Conservation (phyloP, 768 basidiomycete genomes). For the Psilocybe sp. region DNA sequence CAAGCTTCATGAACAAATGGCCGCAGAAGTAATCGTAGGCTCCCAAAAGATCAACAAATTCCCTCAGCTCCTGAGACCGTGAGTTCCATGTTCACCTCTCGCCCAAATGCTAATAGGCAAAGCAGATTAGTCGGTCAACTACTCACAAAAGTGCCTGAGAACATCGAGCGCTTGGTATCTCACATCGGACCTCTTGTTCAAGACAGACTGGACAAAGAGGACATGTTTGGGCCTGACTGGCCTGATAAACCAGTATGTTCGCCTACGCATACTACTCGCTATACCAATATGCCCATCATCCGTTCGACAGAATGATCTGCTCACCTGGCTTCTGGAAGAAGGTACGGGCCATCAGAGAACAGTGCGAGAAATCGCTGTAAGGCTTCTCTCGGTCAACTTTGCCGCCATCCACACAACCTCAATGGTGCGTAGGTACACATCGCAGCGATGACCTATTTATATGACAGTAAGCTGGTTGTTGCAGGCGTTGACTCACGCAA, state of each 20-base stretch:
- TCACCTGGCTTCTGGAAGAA: slow-evolving; percentile 27
- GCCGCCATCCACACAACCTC: slow-evolving; percentile 28
- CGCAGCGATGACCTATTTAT: too few species aligned
- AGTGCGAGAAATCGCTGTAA: slow-evolving; percentile 16
- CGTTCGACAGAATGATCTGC: slow-evolving; percentile 23
- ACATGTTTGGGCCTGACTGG: slow-evolving; percentile 18
- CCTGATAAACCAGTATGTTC: slow-evolving; percentile 28
- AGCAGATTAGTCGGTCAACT: slow-evolving; percentile 20
- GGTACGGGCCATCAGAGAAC: slow-evolving; percentile 18
- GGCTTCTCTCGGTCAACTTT: slow-evolving; percentile 25
- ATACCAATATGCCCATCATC: too few species aligned
- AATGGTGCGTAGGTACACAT: slow-evolving; percentile 22
- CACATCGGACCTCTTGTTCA: slow-evolving; percentile 29
- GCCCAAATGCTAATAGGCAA: background rate
- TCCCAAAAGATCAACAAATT: slow-evolving; percentile 19
- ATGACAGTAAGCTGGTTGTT: background rate
- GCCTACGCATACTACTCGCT: background rate
- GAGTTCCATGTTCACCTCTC: background rate
- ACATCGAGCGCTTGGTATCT: slow-evolving; percentile 18
- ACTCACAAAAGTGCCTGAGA: slow-evolving; percentile 19
- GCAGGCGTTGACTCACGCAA: slow-evolving; percentile 33
- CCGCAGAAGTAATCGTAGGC: slow-evolving; percentile 14
- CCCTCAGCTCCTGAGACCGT: slow-evolving; percentile 20
- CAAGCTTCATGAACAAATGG: slow-evolving; percentile 20
- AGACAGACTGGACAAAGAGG: slow-evolving; percentile 25